phyloP scores from a whole-genome alignment of 2,329 filamentous ascomycete genomes.

The Cryphonectria nitschkei region DNA sequence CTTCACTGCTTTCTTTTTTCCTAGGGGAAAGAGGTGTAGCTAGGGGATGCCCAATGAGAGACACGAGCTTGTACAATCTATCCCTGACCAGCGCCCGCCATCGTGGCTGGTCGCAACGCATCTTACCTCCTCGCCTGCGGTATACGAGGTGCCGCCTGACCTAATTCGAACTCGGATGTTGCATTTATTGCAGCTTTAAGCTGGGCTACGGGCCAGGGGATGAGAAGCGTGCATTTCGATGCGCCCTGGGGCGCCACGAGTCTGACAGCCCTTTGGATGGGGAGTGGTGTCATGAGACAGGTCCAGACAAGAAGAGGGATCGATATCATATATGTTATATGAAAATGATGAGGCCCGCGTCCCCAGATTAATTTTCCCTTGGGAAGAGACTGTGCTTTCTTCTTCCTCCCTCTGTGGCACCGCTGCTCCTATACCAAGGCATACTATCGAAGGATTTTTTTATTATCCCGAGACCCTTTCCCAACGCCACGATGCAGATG shows the following conservation, averaged over 20 bases:
- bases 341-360: background rate
- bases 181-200: constrained; percentile 7
- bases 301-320: background rate
- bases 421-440: background rate
- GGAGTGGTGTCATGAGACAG: background rate
- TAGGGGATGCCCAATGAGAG: background rate
- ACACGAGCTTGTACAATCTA: background rate
- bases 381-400: background rate
- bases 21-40: background rate
- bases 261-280: background rate
- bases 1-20: background rate
- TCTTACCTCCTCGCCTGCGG: background rate
- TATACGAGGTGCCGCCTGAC: constrained; percentile 18
- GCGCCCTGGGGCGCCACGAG: background rate
- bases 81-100: background rate
- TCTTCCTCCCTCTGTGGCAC: background rate
- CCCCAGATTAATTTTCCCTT: background rate
- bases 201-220: constrained; percentile 6
- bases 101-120: background rate
- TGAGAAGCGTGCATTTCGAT: background rate
- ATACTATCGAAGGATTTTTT: background rate
- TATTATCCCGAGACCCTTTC: no score
- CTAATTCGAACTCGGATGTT: background rate
- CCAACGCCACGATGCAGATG: constrained; percentile 6
- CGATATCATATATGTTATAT: background rate